These are phyloP conservation scores for Trichosporon sp. DNA, from an alignment of 1,284 basidiomycete species.

Conservation along the genomic window DNA sequence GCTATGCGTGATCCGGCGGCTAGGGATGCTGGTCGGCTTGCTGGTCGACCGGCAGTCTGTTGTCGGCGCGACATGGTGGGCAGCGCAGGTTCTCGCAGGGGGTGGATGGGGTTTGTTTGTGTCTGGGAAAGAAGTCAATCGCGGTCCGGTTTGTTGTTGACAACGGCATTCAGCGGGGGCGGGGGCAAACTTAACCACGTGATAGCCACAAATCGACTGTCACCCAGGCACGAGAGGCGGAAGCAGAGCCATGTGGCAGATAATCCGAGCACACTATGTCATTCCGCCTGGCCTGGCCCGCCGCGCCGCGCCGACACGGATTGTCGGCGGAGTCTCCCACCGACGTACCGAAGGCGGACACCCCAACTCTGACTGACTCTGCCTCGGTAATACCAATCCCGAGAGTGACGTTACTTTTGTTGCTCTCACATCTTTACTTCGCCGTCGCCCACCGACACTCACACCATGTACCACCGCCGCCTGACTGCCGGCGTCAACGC, in stretches of 20 bases:
- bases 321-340: too few species aligned
- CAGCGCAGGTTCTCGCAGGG: background rate
- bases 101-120: conserved; percentile 2
- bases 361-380: too few species aligned
- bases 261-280: too few species aligned
- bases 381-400: background rate
- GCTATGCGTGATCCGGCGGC: background rate
- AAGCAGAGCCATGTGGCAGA: background rate
- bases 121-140: conserved; percentile 6
- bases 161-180: background rate
- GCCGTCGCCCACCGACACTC: background rate
- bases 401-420: background rate
- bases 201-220: background rate
- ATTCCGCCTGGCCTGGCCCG: too few species aligned
- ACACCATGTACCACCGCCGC: background rate
- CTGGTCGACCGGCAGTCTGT: conserved; percentile 21
- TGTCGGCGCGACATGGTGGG: background rate
- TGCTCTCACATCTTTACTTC: background rate
- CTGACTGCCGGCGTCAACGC: background rate
- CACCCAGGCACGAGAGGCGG: too few species aligned
- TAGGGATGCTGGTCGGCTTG: conserved; percentile 18
- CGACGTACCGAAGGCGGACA: too few species aligned
- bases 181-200: background rate
- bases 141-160: conserved; percentile 6
- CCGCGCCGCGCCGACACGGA: too few species aligned